Evolutionary conservation across 176 grass and related monocot species (phyloP).

Genomic region (Avena insularis): DNA sequence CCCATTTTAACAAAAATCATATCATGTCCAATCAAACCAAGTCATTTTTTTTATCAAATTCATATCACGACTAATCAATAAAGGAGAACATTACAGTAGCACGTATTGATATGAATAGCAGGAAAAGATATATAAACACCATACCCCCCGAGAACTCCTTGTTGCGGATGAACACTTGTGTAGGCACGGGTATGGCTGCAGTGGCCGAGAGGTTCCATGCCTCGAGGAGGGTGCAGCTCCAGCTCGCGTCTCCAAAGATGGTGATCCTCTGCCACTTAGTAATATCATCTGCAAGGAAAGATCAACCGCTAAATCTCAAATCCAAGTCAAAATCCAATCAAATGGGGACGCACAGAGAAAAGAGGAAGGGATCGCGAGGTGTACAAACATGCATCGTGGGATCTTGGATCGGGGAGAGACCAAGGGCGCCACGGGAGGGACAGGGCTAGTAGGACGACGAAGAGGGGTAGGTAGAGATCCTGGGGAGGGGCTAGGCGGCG

Average conservation of each 20-base stretch:
- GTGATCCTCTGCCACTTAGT: slow-evolving; percentile 99
- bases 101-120: neutral
- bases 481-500: no score
- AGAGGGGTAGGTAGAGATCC: no score
- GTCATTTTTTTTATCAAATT: neutral
- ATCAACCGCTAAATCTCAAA: neutral
- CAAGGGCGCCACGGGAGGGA: no score
- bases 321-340: slow-evolving; percentile 22
- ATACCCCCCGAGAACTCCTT: slow-evolving; percentile 94
- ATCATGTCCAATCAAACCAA: neutral
- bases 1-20: neutral
- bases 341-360: neutral
- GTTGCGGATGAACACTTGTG: slow-evolving; percentile 72
- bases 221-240: slow-evolving; percentile 61
- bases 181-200: slow-evolving; percentile 72
- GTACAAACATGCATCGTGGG: slow-evolving; percentile 67
- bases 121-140: neutral
- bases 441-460: no score
- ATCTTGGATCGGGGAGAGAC: no score
- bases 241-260: slow-evolving; percentile 64
- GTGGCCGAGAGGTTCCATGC: slow-evolving; percentile 85
- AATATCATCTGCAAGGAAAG: slow-evolving; percentile 63
- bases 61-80: neutral
- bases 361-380: neutral
- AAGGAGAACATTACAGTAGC: neutral